Percentiles rank a stretch among this genome's conserved stretches.
phyloP scores from a whole-genome alignment of 2,329 filamentous ascomycete genomes.

The Talaromyces amestolkiae region DNA sequence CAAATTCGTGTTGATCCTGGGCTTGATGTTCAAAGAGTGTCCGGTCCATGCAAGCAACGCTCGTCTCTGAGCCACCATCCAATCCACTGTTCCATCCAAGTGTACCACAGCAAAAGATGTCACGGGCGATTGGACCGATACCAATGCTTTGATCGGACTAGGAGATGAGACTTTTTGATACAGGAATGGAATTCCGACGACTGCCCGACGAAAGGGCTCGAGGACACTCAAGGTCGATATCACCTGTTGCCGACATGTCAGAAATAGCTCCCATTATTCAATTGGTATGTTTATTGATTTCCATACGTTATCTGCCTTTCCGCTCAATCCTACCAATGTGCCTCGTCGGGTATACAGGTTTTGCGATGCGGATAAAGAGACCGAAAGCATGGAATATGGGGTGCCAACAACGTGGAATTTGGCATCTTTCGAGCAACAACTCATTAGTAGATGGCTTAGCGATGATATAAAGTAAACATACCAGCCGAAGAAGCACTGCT shows the following conservation, averaged over 20 bases:
- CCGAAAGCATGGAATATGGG: slow-evolving; percentile 89
- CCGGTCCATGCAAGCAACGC: slow-evolving; percentile 96
- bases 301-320: slow-evolving; percentile 80
- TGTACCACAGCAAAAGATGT: slow-evolving; percentile 86
- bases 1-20: slow-evolving; percentile 71
- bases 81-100: slow-evolving; percentile 90
- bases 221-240: slow-evolving; percentile 86
- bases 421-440: slow-evolving; percentile 62
- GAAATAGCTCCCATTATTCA: background rate
- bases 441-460: background rate
- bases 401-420: slow-evolving; percentile 90
- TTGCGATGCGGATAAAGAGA: slow-evolving; percentile 88
- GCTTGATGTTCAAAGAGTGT: slow-evolving; percentile 73
- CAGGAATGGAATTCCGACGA: slow-evolving; percentile 86
- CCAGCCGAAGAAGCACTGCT: slow-evolving; percentile 44
- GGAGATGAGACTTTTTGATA: slow-evolving; percentile 89
- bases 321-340: slow-evolving; percentile 83
- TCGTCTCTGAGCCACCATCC: slow-evolving; percentile 85
- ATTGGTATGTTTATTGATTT: background rate
- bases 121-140: slow-evolving; percentile 80
- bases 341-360: slow-evolving; percentile 89
- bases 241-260: slow-evolving; percentile 53
- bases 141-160: slow-evolving; percentile 79
- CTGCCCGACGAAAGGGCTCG: slow-evolving; percentile 74
- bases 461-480: slow-evolving; percentile 24